Evolutionary conservation across 352 stramenopile genomes (phyloP), one percentile per base, ranked within the genome.

Genomic region (Phytophthora multivora): DNA sequence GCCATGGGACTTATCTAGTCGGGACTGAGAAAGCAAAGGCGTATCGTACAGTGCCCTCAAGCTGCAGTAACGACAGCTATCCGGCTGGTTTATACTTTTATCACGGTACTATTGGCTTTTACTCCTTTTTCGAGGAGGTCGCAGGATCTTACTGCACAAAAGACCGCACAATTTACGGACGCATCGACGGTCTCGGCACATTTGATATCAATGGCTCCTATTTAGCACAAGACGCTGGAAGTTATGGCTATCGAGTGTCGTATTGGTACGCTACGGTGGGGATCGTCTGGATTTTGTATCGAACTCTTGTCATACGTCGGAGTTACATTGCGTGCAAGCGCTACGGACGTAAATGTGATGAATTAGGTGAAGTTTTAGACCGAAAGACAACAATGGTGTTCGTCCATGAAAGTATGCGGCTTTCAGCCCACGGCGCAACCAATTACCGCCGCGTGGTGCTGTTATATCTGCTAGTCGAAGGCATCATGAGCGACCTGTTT

Each of bases 401-500:
- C 31, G 40, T 66, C 3, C 50, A 66, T 23, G 50, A 66, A 13
- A 66, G 33, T 15, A 42, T 66, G 50, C 40, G 58, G 2, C 15
- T 66, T 5, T 54, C 58, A 7, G 58, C 58, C 10, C 58, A 66
- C 18, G 58, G 58, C 0, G 49, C 50, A 8, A 54, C 50, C 13
- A 66, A 66, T 28, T 61, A 54, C 2, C 64, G 69, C 31, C 59
- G 64, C 0, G 8, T 51, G 3, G 11, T 40, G 13, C 18, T 73
- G 4, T 45, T 73, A 3, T 73, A 73, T 30, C 15, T 73, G 6
- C 16, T 73, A 13, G 25, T 61, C 1, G 64, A 69, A 50, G 59
- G 64, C 0, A 38, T 73, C 19, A 73, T 73, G 64, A 63, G 46
- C 16, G 64, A 73, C 5, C 19, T 66, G 13, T 73, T 73, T 31